These are phyloP conservation scores for Prunus yedoensis DNA, from an alignment of 331 rosid species.

Conservation along the genomic window DNA sequence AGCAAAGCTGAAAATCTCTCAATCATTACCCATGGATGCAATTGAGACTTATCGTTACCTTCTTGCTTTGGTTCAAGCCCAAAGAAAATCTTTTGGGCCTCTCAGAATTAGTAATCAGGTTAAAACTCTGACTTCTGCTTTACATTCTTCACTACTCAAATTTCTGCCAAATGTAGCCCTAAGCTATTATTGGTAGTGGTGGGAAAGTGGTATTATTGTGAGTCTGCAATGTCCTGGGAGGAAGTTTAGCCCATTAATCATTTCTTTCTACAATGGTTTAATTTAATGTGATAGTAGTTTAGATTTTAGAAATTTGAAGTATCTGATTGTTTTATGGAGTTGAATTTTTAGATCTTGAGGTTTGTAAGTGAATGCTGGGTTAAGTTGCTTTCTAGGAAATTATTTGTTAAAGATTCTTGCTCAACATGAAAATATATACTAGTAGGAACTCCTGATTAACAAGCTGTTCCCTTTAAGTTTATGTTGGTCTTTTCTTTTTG, in stretches of 20 bases:
- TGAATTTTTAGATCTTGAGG: background rate
- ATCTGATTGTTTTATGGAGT: background rate
- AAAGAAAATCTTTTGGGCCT: conserved; percentile 80
- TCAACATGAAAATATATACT: background rate
- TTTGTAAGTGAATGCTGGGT: background rate
- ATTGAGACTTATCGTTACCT: conserved; percentile 90
- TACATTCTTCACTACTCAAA: conserved; percentile 8
- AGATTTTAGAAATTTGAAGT: background rate
- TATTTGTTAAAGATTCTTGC: background rate
- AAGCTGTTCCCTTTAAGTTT: conserved; percentile 4
- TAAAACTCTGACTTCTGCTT: conserved; percentile 25
- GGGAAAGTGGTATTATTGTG: background rate
- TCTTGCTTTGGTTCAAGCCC: conserved; percentile 98
- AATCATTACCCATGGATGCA: conserved; percentile 77
- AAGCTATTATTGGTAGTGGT: background rate
- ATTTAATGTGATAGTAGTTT: background rate
- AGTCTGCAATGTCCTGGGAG: background rate
- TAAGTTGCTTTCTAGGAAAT: background rate
- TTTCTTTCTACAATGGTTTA: background rate
- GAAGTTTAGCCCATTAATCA: background rate
- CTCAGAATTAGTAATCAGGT: conserved; percentile 58
- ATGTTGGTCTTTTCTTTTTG: conserved; percentile 17
- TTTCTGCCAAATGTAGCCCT: background rate
- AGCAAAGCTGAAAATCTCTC: conserved; percentile 78
- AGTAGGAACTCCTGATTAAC: conserved; percentile 10